phyloP scores from a whole-genome alignment of 805 yeast genomes.

The Metschnikowia lachancei region DNA sequence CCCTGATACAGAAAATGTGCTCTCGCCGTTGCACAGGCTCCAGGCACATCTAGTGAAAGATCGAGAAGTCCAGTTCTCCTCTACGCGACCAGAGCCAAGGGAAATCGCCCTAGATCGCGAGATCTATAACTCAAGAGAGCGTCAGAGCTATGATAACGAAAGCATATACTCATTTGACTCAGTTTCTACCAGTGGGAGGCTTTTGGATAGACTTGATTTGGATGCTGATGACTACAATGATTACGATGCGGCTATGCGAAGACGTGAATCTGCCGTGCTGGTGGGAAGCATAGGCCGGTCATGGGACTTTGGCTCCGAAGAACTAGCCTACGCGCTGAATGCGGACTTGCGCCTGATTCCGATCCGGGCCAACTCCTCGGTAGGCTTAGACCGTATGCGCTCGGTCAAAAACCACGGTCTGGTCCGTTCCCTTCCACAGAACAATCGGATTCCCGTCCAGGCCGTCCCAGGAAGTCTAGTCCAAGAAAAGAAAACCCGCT shows the following conservation, averaged over 20 bases:
- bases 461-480: slow-evolving; percentile 15
- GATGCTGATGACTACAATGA: slow-evolving; percentile 19
- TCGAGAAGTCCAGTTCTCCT: slow-evolving; percentile 9
- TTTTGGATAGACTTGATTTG: slow-evolving; percentile 31
- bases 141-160: slow-evolving; percentile 25
- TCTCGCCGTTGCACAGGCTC: slow-evolving; percentile 20
- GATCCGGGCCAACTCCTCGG: slow-evolving; percentile 17
- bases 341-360: slow-evolving; percentile 14
- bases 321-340: slow-evolving; percentile 19
- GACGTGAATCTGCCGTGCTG: slow-evolving; percentile 19
- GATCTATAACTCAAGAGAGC: not conserved
- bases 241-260: slow-evolving; percentile 14
- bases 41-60: slow-evolving; percentile 17
- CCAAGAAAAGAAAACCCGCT: slow-evolving; percentile 17
- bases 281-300: slow-evolving; percentile 14
- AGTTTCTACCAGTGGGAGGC: slow-evolving; percentile 41
- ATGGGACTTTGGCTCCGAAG: slow-evolving; percentile 27
- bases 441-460: slow-evolving; percentile 10
- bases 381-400: slow-evolving; percentile 20
- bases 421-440: slow-evolving; percentile 10
- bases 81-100: not conserved
- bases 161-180: slow-evolving; percentile 46
- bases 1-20: slow-evolving; percentile 9
- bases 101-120: not conserved
- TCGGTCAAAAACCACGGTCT: slow-evolving; percentile 6